A percentile compares a stretch with the other conserved stretches of the same genome.
These are phyloP conservation scores for Babesia bigemina DNA, from an alignment of 169 alveolate genomes.

Conservation along the genomic window DNA sequence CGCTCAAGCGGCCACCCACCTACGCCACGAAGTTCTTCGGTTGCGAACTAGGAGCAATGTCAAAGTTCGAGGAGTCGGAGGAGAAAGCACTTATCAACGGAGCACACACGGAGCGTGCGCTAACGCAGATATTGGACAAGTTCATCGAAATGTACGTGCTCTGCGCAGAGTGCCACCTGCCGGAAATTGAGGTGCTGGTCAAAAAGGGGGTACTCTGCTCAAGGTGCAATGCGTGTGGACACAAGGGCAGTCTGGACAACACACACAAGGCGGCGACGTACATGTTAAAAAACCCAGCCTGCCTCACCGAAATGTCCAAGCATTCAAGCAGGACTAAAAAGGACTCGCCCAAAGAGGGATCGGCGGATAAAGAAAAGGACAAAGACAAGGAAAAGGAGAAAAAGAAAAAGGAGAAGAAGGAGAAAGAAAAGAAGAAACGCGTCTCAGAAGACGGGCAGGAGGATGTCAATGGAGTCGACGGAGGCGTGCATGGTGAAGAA, in stretches of 20 bases:
- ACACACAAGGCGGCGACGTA: constrained; percentile 94
- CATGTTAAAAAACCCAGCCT: constrained; percentile 91
- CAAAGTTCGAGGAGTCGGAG: constrained; percentile 91
- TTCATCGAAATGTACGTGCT: constrained; percentile 97
- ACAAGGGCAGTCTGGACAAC: constrained; percentile 90
- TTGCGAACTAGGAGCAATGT: constrained; percentile 94
- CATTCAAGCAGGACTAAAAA: constrained; percentile 28
- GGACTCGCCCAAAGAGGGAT: constrained; percentile 13
- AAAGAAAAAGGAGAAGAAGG: constrained; percentile 49
- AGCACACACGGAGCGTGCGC: constrained; percentile 89
- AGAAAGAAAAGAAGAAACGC: constrained; percentile 53
- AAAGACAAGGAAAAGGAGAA: constrained; percentile 51
- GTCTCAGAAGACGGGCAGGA: constrained; percentile 16
- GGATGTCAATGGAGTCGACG: constrained; percentile 33
- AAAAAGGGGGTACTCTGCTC: constrained; percentile 86
- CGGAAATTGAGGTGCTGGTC: constrained; percentile 94
- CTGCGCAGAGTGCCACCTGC: constrained; percentile 96
- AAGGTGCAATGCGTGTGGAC: constrained; percentile 98
- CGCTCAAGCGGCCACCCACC: constrained; percentile 87
- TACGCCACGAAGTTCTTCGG: constrained; percentile 94
- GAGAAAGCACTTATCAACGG: constrained; percentile 96
- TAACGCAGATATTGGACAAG: constrained; percentile 92
- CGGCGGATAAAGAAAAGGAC: constrained; percentile 49
- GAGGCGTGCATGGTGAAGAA: constrained; percentile 32
- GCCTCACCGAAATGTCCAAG: constrained; percentile 49